Base-by-base conservation (phyloP, 1,139 yeast genomes). In the Hemisphaericaspora xylofermentans region DNA sequence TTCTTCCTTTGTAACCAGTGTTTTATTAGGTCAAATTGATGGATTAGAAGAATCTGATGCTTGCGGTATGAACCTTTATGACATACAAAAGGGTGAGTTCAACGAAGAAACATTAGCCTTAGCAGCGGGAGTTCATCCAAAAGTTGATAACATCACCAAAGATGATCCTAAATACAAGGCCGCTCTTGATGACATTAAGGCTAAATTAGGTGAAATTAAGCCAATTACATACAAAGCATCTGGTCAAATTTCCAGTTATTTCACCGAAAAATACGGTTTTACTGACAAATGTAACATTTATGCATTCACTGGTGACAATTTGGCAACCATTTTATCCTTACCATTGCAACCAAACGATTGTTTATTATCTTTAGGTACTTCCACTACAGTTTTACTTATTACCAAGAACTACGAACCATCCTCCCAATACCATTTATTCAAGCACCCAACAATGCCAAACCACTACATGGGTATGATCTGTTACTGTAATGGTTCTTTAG, bases 391-490 rank as follows among this genome's bases (percentile, higher is more conserved):
- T 4, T 71, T 89, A 31, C 67, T 89, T 38, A 82, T 88, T 31
- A 89, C 97, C 4, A 84, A 87, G 45, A 75, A 80, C 44, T 89
- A 84, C 58, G 74, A 73, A 21, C 91, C 97, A 2, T 84, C 93
- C 1, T 79, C 89, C 3, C 85, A 83, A 52, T 89, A 88, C 59
- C 97, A 89, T 57, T 62, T 88, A 50, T 89, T 89, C 65, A 78
- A 80, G 45, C 97, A 89, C 58, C 97, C 97, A 6, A 84, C 95
- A 0, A 76, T 85, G 51, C 78, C 81, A 0, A 74, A 73, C 27
- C 80, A 83, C 36, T 91, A 82, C 60, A 89, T 89, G 97, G 96
- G 95, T 26, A 89, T 89, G 97, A 79, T 89, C 43, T 89, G 97
- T 60, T 89, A 89, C 60, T 86, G 95, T 58, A 89, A 89, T 60